Conservation (phyloP, 768 basidiomycete genomes). For the Naganishia vishniacii region DNA sequence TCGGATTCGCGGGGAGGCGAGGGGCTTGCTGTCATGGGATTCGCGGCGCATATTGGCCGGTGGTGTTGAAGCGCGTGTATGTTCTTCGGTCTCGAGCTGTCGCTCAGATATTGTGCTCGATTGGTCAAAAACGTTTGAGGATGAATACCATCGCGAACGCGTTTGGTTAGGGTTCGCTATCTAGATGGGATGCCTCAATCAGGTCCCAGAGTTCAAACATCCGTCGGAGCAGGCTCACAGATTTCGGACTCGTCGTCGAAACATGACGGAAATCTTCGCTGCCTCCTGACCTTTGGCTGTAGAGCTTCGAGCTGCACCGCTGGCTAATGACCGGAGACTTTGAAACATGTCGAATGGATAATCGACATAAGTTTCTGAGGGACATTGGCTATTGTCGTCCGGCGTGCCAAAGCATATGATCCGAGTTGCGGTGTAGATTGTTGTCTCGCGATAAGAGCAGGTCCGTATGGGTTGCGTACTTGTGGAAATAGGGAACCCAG, state of each 20-base stretch:
- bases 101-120: too few relatives aligned
- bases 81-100: too few relatives aligned
- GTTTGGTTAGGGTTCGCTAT: too few relatives aligned
- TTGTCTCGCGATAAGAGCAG: too few relatives aligned
- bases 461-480: too few relatives aligned
- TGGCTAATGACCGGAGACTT: not conserved
- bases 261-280: too few relatives aligned
- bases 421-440: too few relatives aligned
- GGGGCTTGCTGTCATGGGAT: not conserved
- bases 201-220: too few relatives aligned
- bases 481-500: too few relatives aligned
- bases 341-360: slow-evolving; percentile 4
- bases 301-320: not conserved
- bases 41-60: not conserved
- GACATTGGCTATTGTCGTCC: slow-evolving; percentile 1
- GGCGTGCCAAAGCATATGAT: not conserved
- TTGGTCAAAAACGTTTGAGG: too few relatives aligned
- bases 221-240: not conserved
- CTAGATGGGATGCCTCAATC: too few relatives aligned
- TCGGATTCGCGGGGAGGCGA: not conserved
- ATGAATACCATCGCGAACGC: too few relatives aligned
- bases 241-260: not conserved
- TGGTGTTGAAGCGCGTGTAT: not conserved
- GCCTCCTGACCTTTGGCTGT: not conserved
- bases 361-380: not conserved